Percentiles rank a stretch among this genome's conserved stretches.
These are phyloP conservation scores for Thelonectria olida DNA, from an alignment of 2,329 filamentous ascomycete genomes.

Conservation along the genomic window DNA sequence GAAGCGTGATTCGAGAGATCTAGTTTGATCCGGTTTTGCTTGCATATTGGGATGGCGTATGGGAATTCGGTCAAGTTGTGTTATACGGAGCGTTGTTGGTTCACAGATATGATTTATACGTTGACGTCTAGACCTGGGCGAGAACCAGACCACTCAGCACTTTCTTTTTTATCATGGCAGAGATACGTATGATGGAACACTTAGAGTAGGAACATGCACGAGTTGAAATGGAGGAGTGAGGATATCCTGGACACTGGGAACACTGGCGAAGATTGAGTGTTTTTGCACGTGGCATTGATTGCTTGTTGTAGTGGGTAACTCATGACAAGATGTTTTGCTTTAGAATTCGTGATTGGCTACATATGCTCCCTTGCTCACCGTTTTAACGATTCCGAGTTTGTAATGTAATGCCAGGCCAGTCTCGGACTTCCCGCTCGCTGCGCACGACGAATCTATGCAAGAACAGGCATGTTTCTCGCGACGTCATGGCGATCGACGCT, in stretches of 20 bases:
- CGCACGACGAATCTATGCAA: neutral
- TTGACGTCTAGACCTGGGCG: conserved; percentile 30
- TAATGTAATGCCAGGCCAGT: neutral
- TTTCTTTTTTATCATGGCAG: conserved; percentile 23
- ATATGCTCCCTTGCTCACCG: too few relatives aligned
- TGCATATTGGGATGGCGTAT: conserved; percentile 36
- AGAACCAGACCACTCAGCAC: conserved; percentile 23
- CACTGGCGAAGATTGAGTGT: neutral
- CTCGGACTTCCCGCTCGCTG: neutral
- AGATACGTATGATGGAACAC: conserved; percentile 6
- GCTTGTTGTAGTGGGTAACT: neutral
- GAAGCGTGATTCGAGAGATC: conserved; percentile 15
- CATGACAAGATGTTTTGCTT: too few relatives aligned
- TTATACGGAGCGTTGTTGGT: conserved; percentile 19
- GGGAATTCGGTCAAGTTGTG: conserved; percentile 3
- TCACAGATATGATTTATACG: conserved; percentile 1
- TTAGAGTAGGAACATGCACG: conserved; percentile 2
- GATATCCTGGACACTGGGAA: neutral
- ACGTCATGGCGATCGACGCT: conserved; percentile 22
- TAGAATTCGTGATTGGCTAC: too few relatives aligned
- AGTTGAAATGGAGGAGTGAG: neutral
- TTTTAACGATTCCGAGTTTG: too few relatives aligned
- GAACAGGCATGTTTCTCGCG: neutral
- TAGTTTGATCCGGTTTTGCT: conserved; percentile 8
- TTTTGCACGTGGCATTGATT: neutral